Base-by-base conservation (phyloP, 345 rosid genomes). In the Aquilaria sinensis region DNA sequence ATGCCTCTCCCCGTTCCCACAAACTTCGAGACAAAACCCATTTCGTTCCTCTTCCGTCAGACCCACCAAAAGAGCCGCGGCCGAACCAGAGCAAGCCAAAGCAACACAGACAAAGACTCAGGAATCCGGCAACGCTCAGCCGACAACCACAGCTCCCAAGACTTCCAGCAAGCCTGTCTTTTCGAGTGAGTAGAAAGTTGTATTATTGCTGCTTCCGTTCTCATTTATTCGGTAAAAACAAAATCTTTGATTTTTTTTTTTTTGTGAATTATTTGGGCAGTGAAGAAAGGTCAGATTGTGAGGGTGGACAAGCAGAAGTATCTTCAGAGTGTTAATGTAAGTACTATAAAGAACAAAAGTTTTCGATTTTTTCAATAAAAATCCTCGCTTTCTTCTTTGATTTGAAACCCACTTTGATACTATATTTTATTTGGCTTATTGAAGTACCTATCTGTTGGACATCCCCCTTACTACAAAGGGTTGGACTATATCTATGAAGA, bases 211-310 rank as follows among this genome's bases (percentile, higher is more conserved):
- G 5, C 56, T 11, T 15, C 29, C 15, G 5, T 13, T 52, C 9
- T 15, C 55, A 13, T 14, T 41, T 41, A 52, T 15, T 41, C 34
- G 43, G 52, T 12, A 41, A 43, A 15, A 2, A 41, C 6, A 13
- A 53, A 41, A 23, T 63, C 43, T 7, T 7, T 51, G 15, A 23
- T 12, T 7, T 12, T 51, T 51, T 2, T n/a, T 5, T 30, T 13
- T 37, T 58, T 3, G 31, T 16, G 31, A 45, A 23, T 31, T 31
- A 14, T 64, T 64, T 62, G 66, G 68, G 64, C 96, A 92, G 96
- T 92, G 97, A 92, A 87, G 85, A 92, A 92, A 73, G 98, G 98
- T 10, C 97, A 92, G 82, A 87, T 92, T 60, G 98, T 92, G 74
- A 89, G 94, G 62, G 98, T 92, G 70, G 97, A 89, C n/a, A 92